These are phyloP conservation scores for Wickerhamomyces ciferrii DNA, from an alignment of 805 yeast genomes.

Conservation along the genomic window DNA sequence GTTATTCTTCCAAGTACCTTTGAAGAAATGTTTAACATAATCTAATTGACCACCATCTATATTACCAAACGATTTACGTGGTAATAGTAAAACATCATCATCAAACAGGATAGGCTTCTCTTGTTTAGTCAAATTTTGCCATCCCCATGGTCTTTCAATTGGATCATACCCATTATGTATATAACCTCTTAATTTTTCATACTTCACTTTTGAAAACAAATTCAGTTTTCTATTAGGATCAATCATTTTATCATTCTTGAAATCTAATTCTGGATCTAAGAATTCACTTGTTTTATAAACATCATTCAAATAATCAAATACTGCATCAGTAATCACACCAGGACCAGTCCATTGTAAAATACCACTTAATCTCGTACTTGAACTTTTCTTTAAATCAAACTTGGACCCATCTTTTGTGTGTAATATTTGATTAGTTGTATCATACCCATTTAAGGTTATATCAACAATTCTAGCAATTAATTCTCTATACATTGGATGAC, in stretches of 20 bases:
- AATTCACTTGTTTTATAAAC: not conserved
- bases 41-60: slow-evolving; percentile 61
- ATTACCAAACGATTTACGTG: slow-evolving; percentile 50
- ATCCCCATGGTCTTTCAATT: slow-evolving; percentile 27
- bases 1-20: slow-evolving; percentile 56
- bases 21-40: slow-evolving; percentile 50
- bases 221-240: not conserved
- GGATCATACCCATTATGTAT: slow-evolving; percentile 1
- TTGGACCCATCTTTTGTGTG: slow-evolving; percentile 21
- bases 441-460: slow-evolving; percentile 36
- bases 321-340: slow-evolving; percentile 43
- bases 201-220: not conserved
- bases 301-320: slow-evolving; percentile 36
- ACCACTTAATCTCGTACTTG: slow-evolving; percentile 57
- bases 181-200: not conserved
- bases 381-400: slow-evolving; percentile 38
- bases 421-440: slow-evolving; percentile 22
- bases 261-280: not conserved
- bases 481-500: slow-evolving; percentile 54
- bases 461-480: slow-evolving; percentile 50
- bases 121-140: slow-evolving; percentile 55
- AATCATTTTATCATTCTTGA: not conserved
- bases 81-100: slow-evolving; percentile 56
- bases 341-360: slow-evolving; percentile 50
- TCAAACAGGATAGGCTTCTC: slow-evolving; percentile 46